Evolutionary conservation across 257 asterid genomes (phyloP), one percentile per base, ranked within the genome.

Genomic region (Catharanthus roseus): DNA sequence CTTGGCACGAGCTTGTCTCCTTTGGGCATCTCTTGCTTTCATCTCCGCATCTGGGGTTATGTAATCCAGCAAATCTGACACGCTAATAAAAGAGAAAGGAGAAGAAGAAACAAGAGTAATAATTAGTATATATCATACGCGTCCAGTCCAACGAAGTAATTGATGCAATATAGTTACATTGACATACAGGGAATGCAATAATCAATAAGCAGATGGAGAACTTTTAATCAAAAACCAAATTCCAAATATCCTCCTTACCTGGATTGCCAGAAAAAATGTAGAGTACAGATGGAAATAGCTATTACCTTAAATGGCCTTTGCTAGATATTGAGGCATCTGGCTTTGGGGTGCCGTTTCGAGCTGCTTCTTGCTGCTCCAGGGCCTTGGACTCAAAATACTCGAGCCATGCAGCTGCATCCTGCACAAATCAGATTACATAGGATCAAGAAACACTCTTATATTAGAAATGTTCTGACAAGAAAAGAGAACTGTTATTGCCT

Each of bases 321-420:
- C 96, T 90, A 62, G 96, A 85, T 68, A 90, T 90, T 72, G 96
- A 90, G 53, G 96, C 96, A 74, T 90, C 96, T 13, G 91, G 95
- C 73, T 88, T 90, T 23, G 95, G 95, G 31, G 95, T 85, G 71
- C 96, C 95, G 71, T 88, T 88, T 34, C 92, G 89, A 15, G 91
- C 91, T 56, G 96, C 92, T 86, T 88, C 96, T 81, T 90, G 96
- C 82, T 90, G 96, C 82, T 90, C 96, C 80, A 88, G 78, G 62
- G 96, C 95, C 80, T 88, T 90, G 61, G 96, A 90, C 79, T 90
- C 96, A 7, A 90, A 90, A 76, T 90, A 90, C 73, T 90, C 96
- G 54, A 90, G 90, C 96, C 96, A 90, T 69, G 96, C 96, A 69
- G 96, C 92, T 31, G 96, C 96, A 81, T 88, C 95, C 96, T 90